Base-by-base conservation (phyloP, 1,284 basidiomycete species). In the Ustilago hordei region DNA sequence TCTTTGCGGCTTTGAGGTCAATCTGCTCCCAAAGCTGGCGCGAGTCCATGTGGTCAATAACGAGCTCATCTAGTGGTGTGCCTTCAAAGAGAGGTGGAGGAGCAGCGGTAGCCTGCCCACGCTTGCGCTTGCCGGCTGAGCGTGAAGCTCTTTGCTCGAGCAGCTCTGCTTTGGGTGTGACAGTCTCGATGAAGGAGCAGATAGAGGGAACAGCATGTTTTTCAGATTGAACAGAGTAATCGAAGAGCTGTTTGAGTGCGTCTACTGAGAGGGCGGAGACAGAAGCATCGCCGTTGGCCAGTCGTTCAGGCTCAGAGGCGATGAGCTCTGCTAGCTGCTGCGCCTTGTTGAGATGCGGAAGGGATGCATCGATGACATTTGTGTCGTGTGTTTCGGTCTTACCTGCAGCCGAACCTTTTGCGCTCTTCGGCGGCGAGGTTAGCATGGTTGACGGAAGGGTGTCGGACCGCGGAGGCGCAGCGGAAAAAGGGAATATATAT, bases 11-110 rank as follows among this genome's bases (percentile, higher is more conserved):
- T 45, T 81, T 79, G 50, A 84, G 62, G 60, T 85, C 84, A 54
- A 85, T 76, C 75, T 86, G 96, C 55, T 92, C 91, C 96, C 96
- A 99, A 32, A 98, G 88, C 86, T 97, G 95, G 66, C 94, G 93
- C 28, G 91, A 89, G 78, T 91, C 91, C 90, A 97, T 92, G n/a
- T 90, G 92, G n/a, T 94, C 91, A 12, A 91, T 89, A 69, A 91
- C 92, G 23, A 98, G 90, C 58, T 90, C 90, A 2, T 90, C 87
- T 3, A 98, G 87, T 4, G 94, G 94, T 0, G 95, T 96, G 55
- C 89, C 88, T 50, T 90, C 87, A 56, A 93, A 89, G 19, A 88
- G 79, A n/a, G 83, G 45, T 84, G 84, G 64, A 15, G 52, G 39
- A 13, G 39, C 48, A 17, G 43, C 84, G 48, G 85, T 56, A 55